These are phyloP conservation scores for Trichophyton verrucosum DNA, from an alignment of 2,329 filamentous ascomycete species.

Conservation along the genomic window DNA sequence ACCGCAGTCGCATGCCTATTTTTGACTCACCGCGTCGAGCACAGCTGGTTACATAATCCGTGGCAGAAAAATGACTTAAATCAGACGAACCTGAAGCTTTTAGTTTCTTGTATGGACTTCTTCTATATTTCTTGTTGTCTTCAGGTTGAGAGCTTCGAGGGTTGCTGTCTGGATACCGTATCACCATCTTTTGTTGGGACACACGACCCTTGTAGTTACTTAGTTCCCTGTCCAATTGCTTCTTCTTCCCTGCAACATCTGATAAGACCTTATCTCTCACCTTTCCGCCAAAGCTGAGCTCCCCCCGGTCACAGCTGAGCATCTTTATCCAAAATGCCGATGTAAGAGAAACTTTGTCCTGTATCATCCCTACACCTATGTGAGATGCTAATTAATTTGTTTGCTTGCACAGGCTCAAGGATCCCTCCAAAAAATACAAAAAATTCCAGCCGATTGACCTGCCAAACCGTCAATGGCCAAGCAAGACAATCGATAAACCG, in stretches of 20 bases:
- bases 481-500: conserved; percentile 67
- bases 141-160: neutral
- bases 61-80: neutral
- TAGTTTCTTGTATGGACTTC: neutral
- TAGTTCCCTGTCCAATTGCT: neutral
- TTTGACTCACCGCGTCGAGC: neutral
- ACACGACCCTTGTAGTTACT: neutral
- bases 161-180: neutral
- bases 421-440: conserved; percentile 39
- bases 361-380: neutral
- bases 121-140: neutral
- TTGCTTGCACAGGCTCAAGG: conserved; percentile 31
- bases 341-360: conserved; percentile 9
- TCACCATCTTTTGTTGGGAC: neutral
- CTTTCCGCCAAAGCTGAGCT: neutral
- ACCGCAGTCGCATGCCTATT: neutral
- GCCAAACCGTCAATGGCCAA: conserved; percentile 59
- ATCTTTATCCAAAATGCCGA: conserved; percentile 12
- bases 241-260: neutral
- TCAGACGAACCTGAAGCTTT: neutral
- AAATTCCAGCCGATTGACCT: conserved; percentile 36
- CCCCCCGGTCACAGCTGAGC: neutral
- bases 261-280: neutral
- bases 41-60: neutral
- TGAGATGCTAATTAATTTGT: conserved; percentile 7